A percentile compares a stretch with the other conserved stretches of the same genome.
Evolutionary conservation across 2,329 filamentous ascomycete genomes (phyloP).

Genomic region (Ceratocystis diversiconidia): DNA sequence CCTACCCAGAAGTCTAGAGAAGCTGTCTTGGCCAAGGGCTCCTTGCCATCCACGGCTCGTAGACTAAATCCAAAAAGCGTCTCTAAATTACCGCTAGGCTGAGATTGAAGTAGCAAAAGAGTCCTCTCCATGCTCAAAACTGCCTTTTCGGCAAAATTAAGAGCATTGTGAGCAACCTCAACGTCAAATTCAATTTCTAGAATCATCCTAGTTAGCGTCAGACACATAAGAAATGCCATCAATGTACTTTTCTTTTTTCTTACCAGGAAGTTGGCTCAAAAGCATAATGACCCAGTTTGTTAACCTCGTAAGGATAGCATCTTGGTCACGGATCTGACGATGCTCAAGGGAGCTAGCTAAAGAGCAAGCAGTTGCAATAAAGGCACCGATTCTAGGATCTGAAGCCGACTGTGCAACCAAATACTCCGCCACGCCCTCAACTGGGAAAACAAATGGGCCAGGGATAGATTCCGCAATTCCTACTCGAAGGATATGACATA

Average conservation of each 20-base stretch:
- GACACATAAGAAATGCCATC: background rate
- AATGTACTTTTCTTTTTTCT: conserved; percentile 18
- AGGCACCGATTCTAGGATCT: conserved; percentile 52
- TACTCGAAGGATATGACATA: conserved; percentile 55
- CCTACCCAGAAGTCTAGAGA: conserved; percentile 63
- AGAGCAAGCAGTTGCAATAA: conserved; percentile 58
- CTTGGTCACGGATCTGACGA: conserved; percentile 31
- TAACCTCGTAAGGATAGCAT: conserved; percentile 36
- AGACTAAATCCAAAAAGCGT: conserved; percentile 59
- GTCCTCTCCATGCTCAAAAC: conserved; percentile 40
- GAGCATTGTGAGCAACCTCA: conserved; percentile 57
- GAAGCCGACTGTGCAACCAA: conserved; percentile 43
- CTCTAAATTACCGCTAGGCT: conserved; percentile 43
- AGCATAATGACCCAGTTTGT: conserved; percentile 49
- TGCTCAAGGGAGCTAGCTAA: conserved; percentile 48
- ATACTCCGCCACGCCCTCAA: conserved; percentile 50
- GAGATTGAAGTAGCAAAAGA: conserved; percentile 43
- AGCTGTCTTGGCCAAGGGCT: conserved; percentile 61
- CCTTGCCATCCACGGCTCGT: conserved; percentile 52
- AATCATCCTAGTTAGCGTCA: conserved; percentile 2
- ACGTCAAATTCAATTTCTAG: conserved; percentile 55
- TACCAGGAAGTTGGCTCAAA: conserved; percentile 47
- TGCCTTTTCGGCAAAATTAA: conserved; percentile 56
- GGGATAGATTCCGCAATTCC: conserved; percentile 62
- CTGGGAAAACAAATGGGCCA: conserved; percentile 63